These are phyloP conservation scores for Pestalotiopsis sp. DNA, from an alignment of 2,329 filamentous ascomycete species.

Conservation along the genomic window DNA sequence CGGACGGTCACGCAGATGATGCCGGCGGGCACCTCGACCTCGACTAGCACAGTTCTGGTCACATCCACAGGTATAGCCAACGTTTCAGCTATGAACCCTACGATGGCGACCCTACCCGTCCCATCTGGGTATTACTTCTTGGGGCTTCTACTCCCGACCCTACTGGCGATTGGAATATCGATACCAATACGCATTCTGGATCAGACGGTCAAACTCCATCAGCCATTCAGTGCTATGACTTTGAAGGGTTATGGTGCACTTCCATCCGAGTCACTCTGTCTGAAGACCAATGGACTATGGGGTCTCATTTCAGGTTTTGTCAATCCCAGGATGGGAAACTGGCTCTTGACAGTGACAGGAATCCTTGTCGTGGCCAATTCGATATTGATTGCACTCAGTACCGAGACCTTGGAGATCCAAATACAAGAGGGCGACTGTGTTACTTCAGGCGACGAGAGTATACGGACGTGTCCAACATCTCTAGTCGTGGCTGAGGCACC, in stretches of 20 bases:
- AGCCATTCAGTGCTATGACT: conserved; percentile 43
- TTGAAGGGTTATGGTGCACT: conserved; percentile 31
- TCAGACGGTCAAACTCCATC: conserved; percentile 36
- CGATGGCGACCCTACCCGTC: conserved; percentile 14
- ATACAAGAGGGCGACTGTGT: conserved; percentile 34
- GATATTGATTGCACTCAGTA: conserved; percentile 38
- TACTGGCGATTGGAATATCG: conserved; percentile 33
- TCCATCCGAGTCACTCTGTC: conserved; percentile 41
- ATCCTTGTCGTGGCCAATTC: conserved; percentile 33
- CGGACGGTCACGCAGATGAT: neutral
- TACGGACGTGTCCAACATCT: conserved; percentile 30
- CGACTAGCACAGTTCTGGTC: neutral
- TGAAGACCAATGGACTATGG: conserved; percentile 39
- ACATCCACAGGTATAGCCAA: neutral
- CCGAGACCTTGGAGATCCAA: conserved; percentile 39
- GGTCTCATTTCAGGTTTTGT: conserved; percentile 35
- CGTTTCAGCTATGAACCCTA: neutral
- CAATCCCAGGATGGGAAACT: conserved; percentile 33
- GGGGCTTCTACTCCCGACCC: conserved; percentile 36
- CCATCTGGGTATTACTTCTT: conserved; percentile 33
- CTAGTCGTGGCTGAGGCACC: conserved; percentile 34
- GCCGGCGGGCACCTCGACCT: conserved; percentile 3
- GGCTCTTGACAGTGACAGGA: conserved; percentile 38
- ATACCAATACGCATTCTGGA: conserved; percentile 38
- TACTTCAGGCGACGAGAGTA: neutral